Base-by-base conservation (phyloP, 148 eudicot species). In the Cornus controversa region DNA sequence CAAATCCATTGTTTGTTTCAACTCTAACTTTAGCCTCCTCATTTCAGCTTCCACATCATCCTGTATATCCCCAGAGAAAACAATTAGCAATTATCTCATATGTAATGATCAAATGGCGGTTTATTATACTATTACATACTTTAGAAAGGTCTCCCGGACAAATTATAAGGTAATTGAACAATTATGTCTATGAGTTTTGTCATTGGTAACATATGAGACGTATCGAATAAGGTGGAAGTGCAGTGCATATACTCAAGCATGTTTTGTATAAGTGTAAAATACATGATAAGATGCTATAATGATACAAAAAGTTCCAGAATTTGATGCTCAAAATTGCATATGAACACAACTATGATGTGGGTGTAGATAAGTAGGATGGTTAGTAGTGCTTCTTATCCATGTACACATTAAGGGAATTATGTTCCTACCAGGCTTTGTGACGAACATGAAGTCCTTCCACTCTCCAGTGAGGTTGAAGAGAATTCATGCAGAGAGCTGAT, bases 1-100 rank as follows among this genome's bases (percentile, higher is more conserved):
- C 90, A 95, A 69, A 6, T 91, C 90, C 97, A 93, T 91, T 8
- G 96, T 93, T 86, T 88, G 94, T 80, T 87, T 89, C 25, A 95
- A 91, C 85, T 95, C 99, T 60, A 87, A 81, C 86, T 87, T 93
- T 76, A 95, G 84, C 79, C 97, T 86, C 83, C 90, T 89, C 94
- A 93, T 91, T 81, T 95, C 99, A 76, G 86, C 83, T 72, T 91
- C 97, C 54, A 85, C 81, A 15, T 88, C 97, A 26, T 93, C 99
- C 93, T 89, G 84, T 70, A 57, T 7, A 26, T 70, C 28, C 24
- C 11, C 40, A 29, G 5, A 3, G 24, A 60, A 60, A 1, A 60
- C 60, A 60, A 60, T 18, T 18, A 1, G 8, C 24, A 60, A 60
- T n/a, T 25, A 60, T 60, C 25, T 60, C 25, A 60, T 54, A 54